Conservation (phyloP, 2,329 filamentous ascomycete species). For the Colletotrichum sp. region DNA sequence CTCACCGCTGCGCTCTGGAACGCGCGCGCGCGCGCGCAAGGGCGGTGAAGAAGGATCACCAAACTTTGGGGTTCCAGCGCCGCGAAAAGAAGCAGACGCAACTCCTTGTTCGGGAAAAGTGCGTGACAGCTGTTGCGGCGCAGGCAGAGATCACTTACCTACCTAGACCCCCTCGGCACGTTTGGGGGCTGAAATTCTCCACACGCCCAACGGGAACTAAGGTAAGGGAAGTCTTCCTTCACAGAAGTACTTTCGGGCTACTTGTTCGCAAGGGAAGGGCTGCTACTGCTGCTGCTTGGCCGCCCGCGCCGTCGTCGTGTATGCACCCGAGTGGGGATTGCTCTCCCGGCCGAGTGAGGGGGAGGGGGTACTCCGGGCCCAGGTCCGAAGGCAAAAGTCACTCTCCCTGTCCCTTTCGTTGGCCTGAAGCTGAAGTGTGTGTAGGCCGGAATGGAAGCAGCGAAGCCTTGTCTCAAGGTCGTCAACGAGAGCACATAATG, state of each 20-base stretch:
- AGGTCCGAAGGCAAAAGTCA: neutral
- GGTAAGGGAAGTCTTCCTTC: neutral
- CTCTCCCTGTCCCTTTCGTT: neutral
- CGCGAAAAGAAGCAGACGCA: neutral
- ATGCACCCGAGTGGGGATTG: neutral
- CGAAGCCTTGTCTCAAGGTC: neutral
- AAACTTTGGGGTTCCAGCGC: neutral
- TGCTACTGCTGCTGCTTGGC: neutral
- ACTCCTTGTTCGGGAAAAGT: neutral
- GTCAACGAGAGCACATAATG: neutral
- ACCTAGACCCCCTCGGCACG: neutral
- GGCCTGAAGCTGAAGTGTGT: neutral
- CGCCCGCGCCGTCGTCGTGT: neutral
- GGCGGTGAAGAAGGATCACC: neutral
- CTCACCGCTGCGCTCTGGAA: neutral
- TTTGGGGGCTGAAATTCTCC: neutral
- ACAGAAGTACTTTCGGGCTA: neutral
- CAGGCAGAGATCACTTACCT: neutral
- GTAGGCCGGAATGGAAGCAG: neutral
- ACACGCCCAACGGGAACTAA: neutral
- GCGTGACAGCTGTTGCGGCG: neutral
- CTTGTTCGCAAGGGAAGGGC: neutral
- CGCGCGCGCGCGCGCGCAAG: neutral
- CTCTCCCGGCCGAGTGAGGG: neutral
- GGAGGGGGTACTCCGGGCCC: neutral